These are phyloP conservation scores for Aspergillus versicolor DNA, from an alignment of 2,329 filamentous ascomycete species.

Conservation along the genomic window DNA sequence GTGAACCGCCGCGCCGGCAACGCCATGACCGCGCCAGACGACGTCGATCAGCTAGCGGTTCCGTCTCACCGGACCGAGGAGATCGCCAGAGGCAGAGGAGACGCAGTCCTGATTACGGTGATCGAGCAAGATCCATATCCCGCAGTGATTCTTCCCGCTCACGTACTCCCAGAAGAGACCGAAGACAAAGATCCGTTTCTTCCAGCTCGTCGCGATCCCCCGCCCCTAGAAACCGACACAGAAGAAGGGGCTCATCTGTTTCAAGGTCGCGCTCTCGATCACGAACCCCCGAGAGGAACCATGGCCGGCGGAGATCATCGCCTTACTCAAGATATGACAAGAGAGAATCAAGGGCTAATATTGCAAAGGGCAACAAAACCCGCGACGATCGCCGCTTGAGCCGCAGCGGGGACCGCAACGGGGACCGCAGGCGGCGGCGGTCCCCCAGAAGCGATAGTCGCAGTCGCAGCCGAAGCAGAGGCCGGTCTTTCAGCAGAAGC, in stretches of 20 bases:
- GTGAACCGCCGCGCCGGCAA: constrained; percentile 32
- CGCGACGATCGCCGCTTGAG: constrained; percentile 41
- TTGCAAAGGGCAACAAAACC: constrained; percentile 45
- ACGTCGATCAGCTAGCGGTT: constrained; percentile 35
- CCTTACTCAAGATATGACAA: constrained; percentile 43
- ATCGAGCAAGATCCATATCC: constrained; percentile 50
- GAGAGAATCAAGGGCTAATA: constrained; percentile 50
- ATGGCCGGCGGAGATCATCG: constrained; percentile 43
- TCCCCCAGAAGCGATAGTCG: constrained; percentile 28
- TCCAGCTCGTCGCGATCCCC: constrained; percentile 39
- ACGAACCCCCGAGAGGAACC: constrained; percentile 24
- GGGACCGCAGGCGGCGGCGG: constrained; percentile 29
- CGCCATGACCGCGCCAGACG: constrained; percentile 30
- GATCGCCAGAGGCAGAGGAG: constrained; percentile 35
- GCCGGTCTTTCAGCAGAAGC: constrained; percentile 36
- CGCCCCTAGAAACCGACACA: constrained; percentile 29
- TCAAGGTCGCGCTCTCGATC: constrained; percentile 39
- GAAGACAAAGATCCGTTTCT: constrained; percentile 41
- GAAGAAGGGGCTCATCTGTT: constrained; percentile 34
- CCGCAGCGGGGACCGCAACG: constrained; percentile 21
- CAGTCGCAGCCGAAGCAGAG: constrained; percentile 25
- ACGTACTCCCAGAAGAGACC: constrained; percentile 54
- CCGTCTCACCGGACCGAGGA: constrained; percentile 41
- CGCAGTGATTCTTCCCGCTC: constrained; percentile 54
- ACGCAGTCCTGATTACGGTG: constrained; percentile 42